These are phyloP conservation scores for Arthrobotrys entomopaga DNA, from an alignment of 2,329 filamentous ascomycete genomes.

Conservation along the genomic window DNA sequence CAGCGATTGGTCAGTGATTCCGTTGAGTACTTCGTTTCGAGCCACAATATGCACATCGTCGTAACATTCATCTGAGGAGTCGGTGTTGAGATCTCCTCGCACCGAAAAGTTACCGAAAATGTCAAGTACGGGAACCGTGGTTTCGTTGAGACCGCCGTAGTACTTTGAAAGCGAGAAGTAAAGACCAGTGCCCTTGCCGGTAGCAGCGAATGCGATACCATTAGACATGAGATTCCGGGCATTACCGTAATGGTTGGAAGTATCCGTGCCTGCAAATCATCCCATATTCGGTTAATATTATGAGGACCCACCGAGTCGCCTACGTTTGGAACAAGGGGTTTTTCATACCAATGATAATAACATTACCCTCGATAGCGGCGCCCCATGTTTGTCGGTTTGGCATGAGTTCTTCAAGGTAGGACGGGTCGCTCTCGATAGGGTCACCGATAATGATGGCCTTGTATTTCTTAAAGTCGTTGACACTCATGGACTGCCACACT, in stretches of 20 bases:
- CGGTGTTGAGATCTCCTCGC: conserved; percentile 61
- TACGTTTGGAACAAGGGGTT: not conserved
- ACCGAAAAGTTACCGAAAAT: conserved; percentile 63
- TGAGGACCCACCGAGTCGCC: no score
- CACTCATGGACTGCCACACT: conserved; percentile 63
- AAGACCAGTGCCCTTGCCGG: conserved; percentile 61
- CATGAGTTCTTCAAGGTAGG: conserved; percentile 48
- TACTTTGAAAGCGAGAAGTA: conserved; percentile 65
- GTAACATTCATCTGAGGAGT: conserved; percentile 60
- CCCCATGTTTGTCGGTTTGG: conserved; percentile 63
- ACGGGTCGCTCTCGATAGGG: conserved; percentile 61
- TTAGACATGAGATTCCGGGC: conserved; percentile 62
- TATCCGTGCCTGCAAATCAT: conserved; percentile 40
- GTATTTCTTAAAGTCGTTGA: conserved; percentile 64
- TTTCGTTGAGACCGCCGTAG: conserved; percentile 60
- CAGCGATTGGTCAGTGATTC: conserved; percentile 61
- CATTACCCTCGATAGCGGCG: conserved; percentile 63
- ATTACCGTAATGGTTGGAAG: conserved; percentile 58
- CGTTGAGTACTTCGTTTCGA: conserved; percentile 60
- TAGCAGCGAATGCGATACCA: conserved; percentile 61
- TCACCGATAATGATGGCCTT: conserved; percentile 65
- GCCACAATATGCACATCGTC: conserved; percentile 64
- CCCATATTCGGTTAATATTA: not conserved
- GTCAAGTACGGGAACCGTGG: conserved; percentile 59
- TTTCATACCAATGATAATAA: conserved; percentile 62